Evolutionary conservation across 495 filamentous ascomycete genomes (phyloP), one percentile per base, ranked within the genome.

Genomic region (Xylaria intraflava): DNA sequence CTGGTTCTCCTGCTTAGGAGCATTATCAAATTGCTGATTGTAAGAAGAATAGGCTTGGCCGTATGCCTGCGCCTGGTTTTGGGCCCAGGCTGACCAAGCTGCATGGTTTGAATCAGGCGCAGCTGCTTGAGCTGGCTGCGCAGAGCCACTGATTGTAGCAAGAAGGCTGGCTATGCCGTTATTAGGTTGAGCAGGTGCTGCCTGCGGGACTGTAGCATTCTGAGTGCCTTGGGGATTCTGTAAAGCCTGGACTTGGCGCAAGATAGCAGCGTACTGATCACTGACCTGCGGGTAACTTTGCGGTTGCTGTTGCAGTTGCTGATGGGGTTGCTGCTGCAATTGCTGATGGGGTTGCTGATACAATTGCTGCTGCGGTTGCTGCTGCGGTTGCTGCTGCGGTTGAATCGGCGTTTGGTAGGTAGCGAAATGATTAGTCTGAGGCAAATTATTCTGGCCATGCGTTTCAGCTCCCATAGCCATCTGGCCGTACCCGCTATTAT

Each of bases 271-370:
- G 19, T 58, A 53, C 19, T 58, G 43, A n/a, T 46, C 35, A 23
- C 55, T 51, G 20, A 49, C 42, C 40, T 69, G 61, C 20, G 64
- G 58, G 42, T 68, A 71, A 35, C 64, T 65, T 29, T 24, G 64
- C 47, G 19, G 44, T 42, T 46, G 56, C 46, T n/a, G 54, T 35
- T n/a, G n/a, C n/a, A n/a, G n/a, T n/a, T n/a, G n/a, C n/a, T n/a
- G n/a, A n/a, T n/a, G n/a, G n/a, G n/a, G n/a, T n/a, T n/a, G n/a
- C n/a, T n/a, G n/a, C n/a, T n/a, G n/a, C n/a, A n/a, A n/a, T n/a
- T n/a, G n/a, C n/a, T n/a, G n/a, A n/a, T n/a, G n/a, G n/a, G n/a
- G n/a, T n/a, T n/a, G n/a, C n/a, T n/a, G n/a, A n/a, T n/a, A n/a
- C n/a, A n/a, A n/a, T n/a, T n/a, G n/a, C n/a, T n/a, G n/a, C n/a